These are phyloP conservation scores for Sporisorium sorghi DNA, from an alignment of 1,284 basidiomycete species.

Conservation along the genomic window DNA sequence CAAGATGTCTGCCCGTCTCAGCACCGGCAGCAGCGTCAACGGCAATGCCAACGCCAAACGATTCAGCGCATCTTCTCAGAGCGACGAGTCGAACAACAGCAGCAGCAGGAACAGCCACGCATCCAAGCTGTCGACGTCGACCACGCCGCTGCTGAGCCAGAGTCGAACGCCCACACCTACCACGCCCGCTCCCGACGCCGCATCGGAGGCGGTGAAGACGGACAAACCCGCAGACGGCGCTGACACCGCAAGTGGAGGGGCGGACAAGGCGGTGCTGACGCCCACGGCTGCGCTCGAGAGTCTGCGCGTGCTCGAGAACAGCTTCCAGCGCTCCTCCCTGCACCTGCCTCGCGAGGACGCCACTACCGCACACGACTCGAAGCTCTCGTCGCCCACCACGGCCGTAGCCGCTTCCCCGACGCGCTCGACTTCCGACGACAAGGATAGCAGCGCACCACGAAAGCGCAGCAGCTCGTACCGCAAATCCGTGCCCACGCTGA, in stretches of 20 bases:
- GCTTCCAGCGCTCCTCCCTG: slow-evolving; percentile 8
- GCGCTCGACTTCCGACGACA: neutral
- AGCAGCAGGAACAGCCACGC: neutral
- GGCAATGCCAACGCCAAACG: neutral
- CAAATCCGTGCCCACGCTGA: slow-evolving; percentile 31
- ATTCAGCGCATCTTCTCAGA: slow-evolving; percentile 8
- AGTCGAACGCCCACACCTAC: slow-evolving; percentile 22
- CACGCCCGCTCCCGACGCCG: slow-evolving; percentile 9
- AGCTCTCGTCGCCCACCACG: slow-evolving; percentile 15
- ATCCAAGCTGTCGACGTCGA: slow-evolving; percentile 5
- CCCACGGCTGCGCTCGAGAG: slow-evolving; percentile 27
- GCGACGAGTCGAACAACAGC: slow-evolving; percentile 10
- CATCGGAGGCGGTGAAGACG: neutral
- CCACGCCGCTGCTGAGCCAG: slow-evolving; percentile 30
- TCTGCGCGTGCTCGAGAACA: slow-evolving; percentile 25
- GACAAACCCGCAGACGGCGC: neutral
- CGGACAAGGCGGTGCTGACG: slow-evolving; percentile 5
- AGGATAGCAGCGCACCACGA: neutral
- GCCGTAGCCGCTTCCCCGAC: slow-evolving; percentile 11
- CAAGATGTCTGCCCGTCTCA: neutral
- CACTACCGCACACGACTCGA: slow-evolving; percentile 13
- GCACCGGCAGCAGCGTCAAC: too few species aligned
- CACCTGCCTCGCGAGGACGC: slow-evolving; percentile 5
- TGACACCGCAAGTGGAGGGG: too few species aligned
- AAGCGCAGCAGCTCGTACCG: slow-evolving; percentile 37